phyloP scores from a whole-genome alignment of 1,284 basidiomycete species.

The Hemileia vastatrix region DNA sequence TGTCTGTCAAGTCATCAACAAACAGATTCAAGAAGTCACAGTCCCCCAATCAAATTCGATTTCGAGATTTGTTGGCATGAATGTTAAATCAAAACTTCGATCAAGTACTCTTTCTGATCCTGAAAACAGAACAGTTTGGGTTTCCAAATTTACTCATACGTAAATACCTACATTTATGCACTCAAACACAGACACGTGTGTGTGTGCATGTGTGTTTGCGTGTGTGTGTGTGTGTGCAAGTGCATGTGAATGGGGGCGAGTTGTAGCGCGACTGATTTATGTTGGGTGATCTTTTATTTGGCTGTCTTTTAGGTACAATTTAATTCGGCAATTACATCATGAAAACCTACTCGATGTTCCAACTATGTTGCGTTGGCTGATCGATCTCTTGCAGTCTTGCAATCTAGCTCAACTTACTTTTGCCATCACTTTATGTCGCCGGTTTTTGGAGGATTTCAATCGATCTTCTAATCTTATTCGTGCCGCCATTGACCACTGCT shows the following conservation, averaged over 20 bases:
- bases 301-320: slow-evolving; percentile 57
- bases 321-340: slow-evolving; percentile 66
- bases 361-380: slow-evolving; percentile 71
- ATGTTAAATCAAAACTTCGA: slow-evolving; percentile 70
- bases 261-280: no score
- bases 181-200: no score
- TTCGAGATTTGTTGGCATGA: slow-evolving; percentile 7
- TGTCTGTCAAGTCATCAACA: slow-evolving; percentile 58
- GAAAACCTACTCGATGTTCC: slow-evolving; percentile 72
- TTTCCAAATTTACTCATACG: slow-evolving; percentile 70
- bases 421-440: slow-evolving; percentile 18
- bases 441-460: not conserved
- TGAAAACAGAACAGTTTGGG: slow-evolving; percentile 64
- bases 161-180: slow-evolving; percentile 42
- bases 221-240: no score
- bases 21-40: slow-evolving; percentile 73
- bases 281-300: not conserved
- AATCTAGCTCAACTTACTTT: slow-evolving; percentile 80
- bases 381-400: slow-evolving; percentile 62
- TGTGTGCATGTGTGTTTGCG: no score
- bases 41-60: slow-evolving; percentile 58
- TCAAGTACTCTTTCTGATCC: slow-evolving; percentile 58
- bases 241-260: no score
- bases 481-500: not conserved
- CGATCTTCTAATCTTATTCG: not conserved